Evolutionary conservation across 2,329 filamentous ascomycete species (phyloP).

Genomic region (Fusarium stilboides): DNA sequence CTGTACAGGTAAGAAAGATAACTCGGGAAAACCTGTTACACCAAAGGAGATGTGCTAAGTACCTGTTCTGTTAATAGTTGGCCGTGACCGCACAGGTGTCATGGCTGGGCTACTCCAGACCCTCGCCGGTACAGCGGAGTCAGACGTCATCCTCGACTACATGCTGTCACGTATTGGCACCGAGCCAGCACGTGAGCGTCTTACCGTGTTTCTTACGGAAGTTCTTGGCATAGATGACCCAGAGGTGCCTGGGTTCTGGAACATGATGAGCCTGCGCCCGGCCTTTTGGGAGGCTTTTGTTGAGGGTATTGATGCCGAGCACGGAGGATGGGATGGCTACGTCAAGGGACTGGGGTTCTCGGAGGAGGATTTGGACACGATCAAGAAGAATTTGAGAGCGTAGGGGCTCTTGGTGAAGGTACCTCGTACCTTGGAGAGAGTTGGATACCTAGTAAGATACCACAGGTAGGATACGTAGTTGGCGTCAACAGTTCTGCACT

Average conservation of each 20-base stretch:
- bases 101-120: conserved; percentile 65
- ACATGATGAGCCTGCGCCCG: conserved; percentile 61
- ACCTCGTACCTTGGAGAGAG: not conserved
- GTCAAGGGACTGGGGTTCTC: conserved; percentile 64
- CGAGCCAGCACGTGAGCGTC: conserved; percentile 65
- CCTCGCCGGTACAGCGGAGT: conserved; percentile 63
- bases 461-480: not conserved
- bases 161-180: conserved; percentile 68
- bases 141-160: conserved; percentile 65
- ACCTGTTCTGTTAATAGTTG: conserved; percentile 55
- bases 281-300: conserved; percentile 64
- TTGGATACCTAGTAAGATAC: not conserved
- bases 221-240: conserved; percentile 55
- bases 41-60: conserved; percentile 1
- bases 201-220: conserved; percentile 60
- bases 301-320: conserved; percentile 59
- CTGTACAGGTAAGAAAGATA: conserved; percentile 64
- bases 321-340: conserved; percentile 67
- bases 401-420: not conserved
- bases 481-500: not conserved
- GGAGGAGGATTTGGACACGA: conserved; percentile 60
- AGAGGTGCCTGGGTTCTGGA: conserved; percentile 64
- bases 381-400: conserved; percentile 62
- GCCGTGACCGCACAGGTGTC: conserved; percentile 69
- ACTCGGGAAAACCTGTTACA: not conserved